Conservation (phyloP, 176 grass and related monocot species). For the Themeda triandra region DNA sequence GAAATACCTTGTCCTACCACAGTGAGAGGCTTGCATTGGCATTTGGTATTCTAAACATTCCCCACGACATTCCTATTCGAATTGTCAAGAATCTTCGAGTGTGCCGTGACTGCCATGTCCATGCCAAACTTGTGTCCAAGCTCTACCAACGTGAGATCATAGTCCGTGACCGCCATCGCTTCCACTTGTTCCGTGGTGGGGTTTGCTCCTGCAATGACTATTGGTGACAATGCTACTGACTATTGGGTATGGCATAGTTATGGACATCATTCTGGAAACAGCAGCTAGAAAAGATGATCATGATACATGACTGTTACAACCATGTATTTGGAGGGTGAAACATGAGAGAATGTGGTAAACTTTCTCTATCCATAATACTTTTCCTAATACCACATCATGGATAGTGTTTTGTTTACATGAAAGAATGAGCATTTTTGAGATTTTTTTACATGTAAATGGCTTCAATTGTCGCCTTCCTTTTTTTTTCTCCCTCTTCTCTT, state of each 20-base stretch:
- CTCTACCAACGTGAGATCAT: constrained; percentile 35
- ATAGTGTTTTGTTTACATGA: background rate
- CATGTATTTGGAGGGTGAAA: background rate
- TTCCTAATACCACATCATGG: background rate
- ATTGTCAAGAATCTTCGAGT: constrained; percentile 43
- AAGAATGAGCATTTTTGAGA: background rate
- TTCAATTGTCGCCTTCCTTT: background rate
- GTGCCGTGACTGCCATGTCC: constrained; percentile 26
- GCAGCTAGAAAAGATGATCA: background rate
- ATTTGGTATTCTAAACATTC: constrained; percentile 41
- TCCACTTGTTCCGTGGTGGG: constrained; percentile 34
- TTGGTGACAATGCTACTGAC: constrained; percentile 19
- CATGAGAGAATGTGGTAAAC: background rate
- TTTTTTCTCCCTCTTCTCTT: background rate
- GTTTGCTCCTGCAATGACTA: constrained; percentile 44
- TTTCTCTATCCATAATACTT: background rate
- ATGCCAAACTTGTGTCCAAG: constrained; percentile 38
- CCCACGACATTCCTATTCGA: background rate
- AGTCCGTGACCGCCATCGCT: constrained; percentile 26
- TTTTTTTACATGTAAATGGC: background rate
- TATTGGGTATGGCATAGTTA: background rate
- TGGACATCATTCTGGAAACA: background rate
- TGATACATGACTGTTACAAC: background rate
- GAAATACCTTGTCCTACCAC: constrained; percentile 28
- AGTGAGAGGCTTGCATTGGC: constrained; percentile 32